Evolutionary conservation across 2,329 filamentous ascomycete genomes (phyloP).

Genomic region (Claviceps arundinis): DNA sequence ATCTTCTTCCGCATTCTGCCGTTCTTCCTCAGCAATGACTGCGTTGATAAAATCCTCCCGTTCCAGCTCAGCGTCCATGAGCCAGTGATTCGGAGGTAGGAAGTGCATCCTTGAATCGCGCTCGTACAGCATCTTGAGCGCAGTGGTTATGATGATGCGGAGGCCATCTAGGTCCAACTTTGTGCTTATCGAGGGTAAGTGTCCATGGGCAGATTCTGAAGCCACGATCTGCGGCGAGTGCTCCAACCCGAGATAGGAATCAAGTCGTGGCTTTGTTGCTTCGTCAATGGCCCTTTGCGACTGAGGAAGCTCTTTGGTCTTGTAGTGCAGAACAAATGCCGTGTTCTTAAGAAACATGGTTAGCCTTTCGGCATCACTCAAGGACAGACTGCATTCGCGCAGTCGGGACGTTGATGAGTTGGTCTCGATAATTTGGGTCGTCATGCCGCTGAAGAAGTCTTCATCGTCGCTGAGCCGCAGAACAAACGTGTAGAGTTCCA

Average conservation of each 20-base stretch:
- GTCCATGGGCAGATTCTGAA: neutral
- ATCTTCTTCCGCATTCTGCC: constrained; percentile 47
- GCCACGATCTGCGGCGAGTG: neutral
- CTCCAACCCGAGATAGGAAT: constrained; percentile 15
- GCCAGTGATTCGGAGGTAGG: constrained; percentile 73
- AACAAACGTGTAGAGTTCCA: constrained; percentile 89
- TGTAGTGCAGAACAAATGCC: constrained; percentile 79
- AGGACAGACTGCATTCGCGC: constrained; percentile 52
- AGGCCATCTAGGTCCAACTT: constrained; percentile 61
- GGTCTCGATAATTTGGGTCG: constrained; percentile 23
- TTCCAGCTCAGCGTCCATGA: constrained; percentile 80
- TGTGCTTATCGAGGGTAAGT: constrained; percentile 7
- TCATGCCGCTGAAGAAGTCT: constrained; percentile 64
- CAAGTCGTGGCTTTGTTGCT: constrained; percentile 14
- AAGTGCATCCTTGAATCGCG: constrained; percentile 82
- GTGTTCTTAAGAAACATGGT: constrained; percentile 82
- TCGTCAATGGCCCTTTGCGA: constrained; percentile 11
- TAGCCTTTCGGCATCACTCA: constrained; percentile 59
- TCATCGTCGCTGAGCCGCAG: constrained; percentile 91
- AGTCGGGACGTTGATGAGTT: constrained; percentile 32
- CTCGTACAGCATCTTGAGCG: constrained; percentile 82
- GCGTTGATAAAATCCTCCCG: constrained; percentile 78
- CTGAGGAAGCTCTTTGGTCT: constrained; percentile 48
- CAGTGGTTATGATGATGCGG: constrained; percentile 63
- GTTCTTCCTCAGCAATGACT: constrained; percentile 78